phyloP scores from a whole-genome alignment of 352 stramenopile genomes.

The Phytophthora hibernalis region DNA sequence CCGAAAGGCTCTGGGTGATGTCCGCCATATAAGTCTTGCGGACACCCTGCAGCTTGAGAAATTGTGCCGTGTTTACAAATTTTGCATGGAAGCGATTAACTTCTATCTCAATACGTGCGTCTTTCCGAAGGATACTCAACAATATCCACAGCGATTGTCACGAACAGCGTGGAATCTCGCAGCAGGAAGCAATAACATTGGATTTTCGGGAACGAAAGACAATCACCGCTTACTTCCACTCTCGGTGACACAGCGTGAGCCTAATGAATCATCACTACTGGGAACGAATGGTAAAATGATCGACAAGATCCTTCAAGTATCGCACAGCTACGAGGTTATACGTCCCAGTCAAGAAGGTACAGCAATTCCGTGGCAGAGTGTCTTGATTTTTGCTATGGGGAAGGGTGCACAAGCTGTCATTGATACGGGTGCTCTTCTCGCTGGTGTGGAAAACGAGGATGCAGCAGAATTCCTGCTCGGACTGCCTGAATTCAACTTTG shows the following conservation, averaged over 20 bases:
- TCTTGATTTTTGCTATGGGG: slow-evolving; percentile 51
- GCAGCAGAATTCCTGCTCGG: slow-evolving; percentile 60
- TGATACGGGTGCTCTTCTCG: slow-evolving; percentile 86
- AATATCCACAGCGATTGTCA: slow-evolving; percentile 75
- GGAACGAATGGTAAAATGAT: slow-evolving; percentile 92
- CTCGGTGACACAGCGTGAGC: slow-evolving; percentile 70
- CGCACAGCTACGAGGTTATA: slow-evolving; percentile 45
- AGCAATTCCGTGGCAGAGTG: slow-evolving; percentile 47
- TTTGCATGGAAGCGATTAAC: slow-evolving; percentile 80
- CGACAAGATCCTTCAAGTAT: slow-evolving; percentile 61
- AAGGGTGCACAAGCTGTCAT: slow-evolving; percentile 75
- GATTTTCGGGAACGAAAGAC: slow-evolving; percentile 93
- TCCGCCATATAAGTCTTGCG: slow-evolving; percentile 75
- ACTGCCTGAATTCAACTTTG: slow-evolving; percentile 34
- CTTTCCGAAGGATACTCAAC: slow-evolving; percentile 81
- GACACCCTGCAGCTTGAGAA: slow-evolving; percentile 71
- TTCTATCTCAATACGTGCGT: slow-evolving; percentile 87
- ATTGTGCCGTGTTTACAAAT: slow-evolving; percentile 58
- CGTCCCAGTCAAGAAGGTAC: background rate
- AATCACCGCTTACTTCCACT: slow-evolving; percentile 82
- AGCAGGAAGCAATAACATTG: slow-evolving; percentile 60
- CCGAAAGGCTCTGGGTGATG: slow-evolving; percentile 49
- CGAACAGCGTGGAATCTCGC: slow-evolving; percentile 88
- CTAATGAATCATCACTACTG: slow-evolving; percentile 52
- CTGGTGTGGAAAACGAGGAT: slow-evolving; percentile 61